phyloP scores from a whole-genome alignment of 2,329 filamentous ascomycete genomes.

The Orbilia quercus region DNA sequence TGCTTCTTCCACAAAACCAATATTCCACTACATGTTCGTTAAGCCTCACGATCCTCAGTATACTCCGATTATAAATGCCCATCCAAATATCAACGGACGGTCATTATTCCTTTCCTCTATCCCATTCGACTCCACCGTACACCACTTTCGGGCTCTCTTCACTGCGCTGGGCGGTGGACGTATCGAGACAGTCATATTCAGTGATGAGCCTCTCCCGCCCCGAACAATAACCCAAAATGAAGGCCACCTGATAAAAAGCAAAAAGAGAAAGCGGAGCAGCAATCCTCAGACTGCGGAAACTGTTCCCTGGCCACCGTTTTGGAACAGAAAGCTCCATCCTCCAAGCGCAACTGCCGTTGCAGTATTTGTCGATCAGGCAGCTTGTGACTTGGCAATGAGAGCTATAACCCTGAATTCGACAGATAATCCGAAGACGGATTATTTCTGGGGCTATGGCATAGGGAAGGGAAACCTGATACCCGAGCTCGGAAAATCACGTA shows the following conservation, averaged over 20 bases:
- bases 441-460: slow-evolving; percentile 74
- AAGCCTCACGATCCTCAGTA: slow-evolving; percentile 81
- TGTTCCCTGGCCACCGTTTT: slow-evolving; percentile 74
- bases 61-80: slow-evolving; percentile 43
- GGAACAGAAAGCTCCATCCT: slow-evolving; percentile 75
- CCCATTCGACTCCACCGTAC: slow-evolving; percentile 82
- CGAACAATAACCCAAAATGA: slow-evolving; percentile 63
- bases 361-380: slow-evolving; percentile 83
- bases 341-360: slow-evolving; percentile 85
- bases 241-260: slow-evolving; percentile 62
- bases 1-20: slow-evolving; percentile 66
- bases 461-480: slow-evolving; percentile 67
- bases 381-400: slow-evolving; percentile 79
- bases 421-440: slow-evolving; percentile 69
- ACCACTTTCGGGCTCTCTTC: slow-evolving; percentile 81
- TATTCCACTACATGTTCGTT: slow-evolving; percentile 86
- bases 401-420: slow-evolving; percentile 73
- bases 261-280: slow-evolving; percentile 67
- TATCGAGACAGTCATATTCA: slow-evolving; percentile 82
- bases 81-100: slow-evolving; percentile 77
- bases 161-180: slow-evolving; percentile 79
- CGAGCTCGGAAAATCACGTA: slow-evolving; percentile 67
- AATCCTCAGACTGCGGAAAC: slow-evolving; percentile 68
- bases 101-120: slow-evolving; percentile 92
- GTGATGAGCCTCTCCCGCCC: slow-evolving; percentile 64